A percentile compares a stretch with the other conserved stretches of the same genome.
phyloP scores from a whole-genome alignment of 208 protist species.

The Angomonas deanei region DNA sequence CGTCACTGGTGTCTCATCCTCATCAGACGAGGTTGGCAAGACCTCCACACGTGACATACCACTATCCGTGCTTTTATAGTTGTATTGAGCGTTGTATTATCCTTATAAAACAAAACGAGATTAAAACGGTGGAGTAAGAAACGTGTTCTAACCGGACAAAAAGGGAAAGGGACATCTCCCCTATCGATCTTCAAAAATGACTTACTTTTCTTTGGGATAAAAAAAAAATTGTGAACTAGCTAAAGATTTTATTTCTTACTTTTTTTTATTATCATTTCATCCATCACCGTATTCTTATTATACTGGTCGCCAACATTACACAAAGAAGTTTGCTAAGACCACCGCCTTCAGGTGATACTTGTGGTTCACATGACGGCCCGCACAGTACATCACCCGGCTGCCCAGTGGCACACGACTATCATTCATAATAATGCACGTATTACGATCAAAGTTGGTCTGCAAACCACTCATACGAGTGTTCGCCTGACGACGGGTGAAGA shows the following conservation, averaged over 20 bases:
- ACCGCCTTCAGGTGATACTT: constrained; percentile 88
- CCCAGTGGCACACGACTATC: constrained; percentile 86
- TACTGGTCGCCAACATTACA: constrained; percentile 35
- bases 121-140: too few relatives aligned
- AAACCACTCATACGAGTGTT: constrained; percentile 86
- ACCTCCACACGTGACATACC: constrained; percentile 10
- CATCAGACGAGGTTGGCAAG: constrained; percentile 18
- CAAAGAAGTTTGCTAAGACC: constrained; percentile 91
- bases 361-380: constrained; percentile 90
- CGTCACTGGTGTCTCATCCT: constrained; percentile 7
- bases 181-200: too few relatives aligned
- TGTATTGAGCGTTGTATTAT: too few relatives aligned
- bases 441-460: constrained; percentile 89
- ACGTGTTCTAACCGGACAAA: too few relatives aligned
- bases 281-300: too few relatives aligned
- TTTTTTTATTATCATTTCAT: too few relatives aligned
- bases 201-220: too few relatives aligned
- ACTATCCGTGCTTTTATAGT: too few relatives aligned
- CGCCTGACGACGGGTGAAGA: constrained; percentile 81
- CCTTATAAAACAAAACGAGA: too few relatives aligned
- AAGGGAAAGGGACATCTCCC: too few relatives aligned
- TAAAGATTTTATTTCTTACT: too few relatives aligned
- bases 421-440: constrained; percentile 91
- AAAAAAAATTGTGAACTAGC: too few relatives aligned
- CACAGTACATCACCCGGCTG: constrained; percentile 89